Conservation (phyloP, 1,284 basidiomycete genomes). For the Austropuccinia psidii region DNA sequence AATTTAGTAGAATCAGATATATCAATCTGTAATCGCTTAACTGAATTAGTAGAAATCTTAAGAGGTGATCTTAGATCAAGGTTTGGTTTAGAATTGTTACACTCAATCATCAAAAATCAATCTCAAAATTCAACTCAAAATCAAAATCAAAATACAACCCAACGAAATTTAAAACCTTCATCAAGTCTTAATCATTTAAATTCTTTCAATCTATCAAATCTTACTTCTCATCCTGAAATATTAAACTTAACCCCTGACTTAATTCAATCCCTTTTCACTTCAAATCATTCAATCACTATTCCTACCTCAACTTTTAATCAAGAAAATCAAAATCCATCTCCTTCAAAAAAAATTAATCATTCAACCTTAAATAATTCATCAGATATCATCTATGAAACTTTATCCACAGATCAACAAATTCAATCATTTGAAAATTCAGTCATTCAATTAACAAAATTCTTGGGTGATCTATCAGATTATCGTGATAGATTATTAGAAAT, state of each 20-base stretch:
- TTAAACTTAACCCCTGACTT: not conserved
- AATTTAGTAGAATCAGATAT: slow-evolving; percentile 13
- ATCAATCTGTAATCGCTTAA: not conserved
- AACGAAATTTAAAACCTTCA: not conserved
- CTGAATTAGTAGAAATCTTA: slow-evolving; percentile 6
- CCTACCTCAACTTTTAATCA: no score
- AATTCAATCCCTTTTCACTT: slow-evolving; percentile 1
- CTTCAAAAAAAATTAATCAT: not conserved
- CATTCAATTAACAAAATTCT: not conserved
- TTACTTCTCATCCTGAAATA: slow-evolving; percentile 2
- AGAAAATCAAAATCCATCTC: no score
- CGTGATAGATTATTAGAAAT: slow-evolving; percentile 6
- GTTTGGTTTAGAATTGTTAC: slow-evolving; percentile 2
- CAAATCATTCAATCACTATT: not conserved
- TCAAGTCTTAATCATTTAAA: not conserved
- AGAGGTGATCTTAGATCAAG: slow-evolving; percentile 17
- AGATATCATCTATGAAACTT: not conserved
- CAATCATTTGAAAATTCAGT: not conserved
- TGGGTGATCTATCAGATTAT: slow-evolving; percentile 25
- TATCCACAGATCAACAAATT: not conserved
- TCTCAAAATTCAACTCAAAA: not conserved
- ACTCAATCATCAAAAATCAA: not conserved
- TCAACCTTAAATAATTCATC: not conserved
- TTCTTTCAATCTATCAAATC: not conserved
- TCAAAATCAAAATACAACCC: not conserved